Evolutionary conservation across 129 eudicot genomes (phyloP).

Genomic region (Lactuca saligna): DNA sequence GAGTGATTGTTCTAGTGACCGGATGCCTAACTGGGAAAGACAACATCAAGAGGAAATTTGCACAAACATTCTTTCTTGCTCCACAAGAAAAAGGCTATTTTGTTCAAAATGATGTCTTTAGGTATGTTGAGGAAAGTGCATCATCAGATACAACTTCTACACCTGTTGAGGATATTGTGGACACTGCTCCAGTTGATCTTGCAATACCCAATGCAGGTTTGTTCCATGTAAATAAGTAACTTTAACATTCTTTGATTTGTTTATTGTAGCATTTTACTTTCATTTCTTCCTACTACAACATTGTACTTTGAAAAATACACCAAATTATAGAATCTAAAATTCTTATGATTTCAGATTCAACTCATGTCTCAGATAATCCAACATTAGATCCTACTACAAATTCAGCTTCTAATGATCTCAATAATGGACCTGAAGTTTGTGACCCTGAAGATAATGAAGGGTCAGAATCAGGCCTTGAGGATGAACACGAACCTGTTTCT

Average conservation of each 20-base stretch:
- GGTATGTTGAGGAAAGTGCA: conserved; percentile 55
- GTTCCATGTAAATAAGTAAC: conserved; percentile 12
- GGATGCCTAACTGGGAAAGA: conserved; percentile 87
- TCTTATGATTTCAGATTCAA: conserved; percentile 37
- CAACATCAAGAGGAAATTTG: conserved; percentile 57
- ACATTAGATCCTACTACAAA: conserved; percentile 31
- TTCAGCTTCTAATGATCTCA: conserved; percentile 33
- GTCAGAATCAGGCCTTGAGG: conserved; percentile 37
- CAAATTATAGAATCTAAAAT: neutral
- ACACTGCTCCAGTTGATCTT: conserved; percentile 22
- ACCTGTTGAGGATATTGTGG: conserved; percentile 24
- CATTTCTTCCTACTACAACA: neutral
- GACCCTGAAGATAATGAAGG: conserved; percentile 48
- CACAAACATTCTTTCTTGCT: conserved; percentile 83
- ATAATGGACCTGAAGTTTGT: conserved; percentile 39
- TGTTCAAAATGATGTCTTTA: conserved; percentile 74
- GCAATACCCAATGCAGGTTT: conserved; percentile 53
- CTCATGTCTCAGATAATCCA: conserved; percentile 36
- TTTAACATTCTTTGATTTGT: neutral
- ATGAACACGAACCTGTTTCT: conserved; percentile 43
- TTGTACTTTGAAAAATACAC: no score
- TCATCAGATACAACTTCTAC: conserved; percentile 32
- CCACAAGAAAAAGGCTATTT: conserved; percentile 86
- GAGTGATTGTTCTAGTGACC: conserved; percentile 74
- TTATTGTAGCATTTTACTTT: no score